Base-by-base conservation (phyloP, 805 yeast species). In the Cyberlindnera misumaiensis region DNA sequence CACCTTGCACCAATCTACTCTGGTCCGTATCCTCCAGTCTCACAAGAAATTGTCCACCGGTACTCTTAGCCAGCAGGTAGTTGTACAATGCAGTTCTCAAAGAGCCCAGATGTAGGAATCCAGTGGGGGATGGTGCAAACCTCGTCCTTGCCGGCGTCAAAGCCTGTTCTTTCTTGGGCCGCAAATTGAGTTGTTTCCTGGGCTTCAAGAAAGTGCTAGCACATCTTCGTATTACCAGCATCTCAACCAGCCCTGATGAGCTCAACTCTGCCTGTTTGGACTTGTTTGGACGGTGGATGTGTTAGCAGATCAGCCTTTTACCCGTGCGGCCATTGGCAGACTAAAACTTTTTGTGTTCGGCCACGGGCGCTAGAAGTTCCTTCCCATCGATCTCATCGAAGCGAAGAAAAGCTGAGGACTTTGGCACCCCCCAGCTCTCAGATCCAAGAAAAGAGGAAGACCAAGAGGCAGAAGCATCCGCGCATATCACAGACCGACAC, bases 41-140 rank as follows among this genome's bases (percentile, higher is more conserved):
- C 12, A 93, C 58, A 4, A 93, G 44, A 52, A 93, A 93, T 49
- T 75, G 73, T 0, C 98, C 98, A 0, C 75, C 74, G 0, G 96
- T 86, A 38, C 73, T 68, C 49, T 68, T 76, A 0, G 98, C 97
- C 12, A 85, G 62, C 13, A 93, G 59, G 52, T 80, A 93, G 59
- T 93, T 93, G 62, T 87, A 93, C 14, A 93, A 60, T 0, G 97
- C 97, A 0, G 99, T 93, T 57, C 99, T 65, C 33, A 93, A 56
- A 0, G 97, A 89, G 0, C 99, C 99, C 42, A 93, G 58, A 57
- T 93, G 99, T n/a, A 93, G 67, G 44, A 75, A 75, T 0, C 99
- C 99, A 0, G 99, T 93, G 1, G 99, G 99, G 2, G 97, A 88
- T 0, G 99, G 98, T 0, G 99, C 99, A 61, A 93, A 93, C 46